phyloP scores from a whole-genome alignment of 148 eudicot species.

The Nyssa sinensis region DNA sequence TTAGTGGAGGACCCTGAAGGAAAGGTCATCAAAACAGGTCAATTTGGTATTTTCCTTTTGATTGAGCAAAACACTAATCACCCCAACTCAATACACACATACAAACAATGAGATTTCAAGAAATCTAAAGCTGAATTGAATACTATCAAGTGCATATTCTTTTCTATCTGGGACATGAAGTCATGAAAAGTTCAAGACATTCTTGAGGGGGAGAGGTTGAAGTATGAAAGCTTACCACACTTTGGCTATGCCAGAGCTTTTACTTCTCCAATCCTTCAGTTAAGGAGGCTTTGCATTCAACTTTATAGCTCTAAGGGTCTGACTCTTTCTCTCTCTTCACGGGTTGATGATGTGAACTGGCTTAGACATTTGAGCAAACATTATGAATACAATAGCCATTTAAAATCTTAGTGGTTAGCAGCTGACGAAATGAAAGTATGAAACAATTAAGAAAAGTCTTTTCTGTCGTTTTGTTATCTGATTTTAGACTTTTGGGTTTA shows the following conservation, averaged over 20 bases:
- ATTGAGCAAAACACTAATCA: neutral
- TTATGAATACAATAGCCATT: neutral
- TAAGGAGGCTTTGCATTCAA: constrained; percentile 7
- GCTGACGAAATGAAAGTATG: constrained; percentile 2
- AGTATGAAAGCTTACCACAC: constrained; percentile 10
- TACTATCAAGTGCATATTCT: neutral
- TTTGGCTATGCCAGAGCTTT: neutral
- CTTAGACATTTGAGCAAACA: constrained; percentile 1
- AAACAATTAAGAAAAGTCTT: neutral
- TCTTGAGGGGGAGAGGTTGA: constrained; percentile 4
- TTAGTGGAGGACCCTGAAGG: constrained; percentile 16
- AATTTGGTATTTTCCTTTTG: neutral
- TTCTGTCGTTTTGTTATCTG: neutral
- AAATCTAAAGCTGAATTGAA: neutral
- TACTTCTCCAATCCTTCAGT: neutral
- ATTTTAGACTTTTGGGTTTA: neutral
- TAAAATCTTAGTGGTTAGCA: constrained; percentile 13
- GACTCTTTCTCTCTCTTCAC: constrained; percentile 6
- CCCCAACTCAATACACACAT: neutral
- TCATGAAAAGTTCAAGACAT: neutral
- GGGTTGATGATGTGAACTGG: constrained; percentile 27
- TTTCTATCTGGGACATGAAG: too few species aligned
- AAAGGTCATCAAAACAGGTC: neutral
- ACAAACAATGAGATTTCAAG: neutral
- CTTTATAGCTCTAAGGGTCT: constrained; percentile 8